A percentile compares a stretch with the other conserved stretches of the same genome.
phyloP scores from a whole-genome alignment of 371 early-diverging fungal genomes.

The Circinella minor region DNA sequence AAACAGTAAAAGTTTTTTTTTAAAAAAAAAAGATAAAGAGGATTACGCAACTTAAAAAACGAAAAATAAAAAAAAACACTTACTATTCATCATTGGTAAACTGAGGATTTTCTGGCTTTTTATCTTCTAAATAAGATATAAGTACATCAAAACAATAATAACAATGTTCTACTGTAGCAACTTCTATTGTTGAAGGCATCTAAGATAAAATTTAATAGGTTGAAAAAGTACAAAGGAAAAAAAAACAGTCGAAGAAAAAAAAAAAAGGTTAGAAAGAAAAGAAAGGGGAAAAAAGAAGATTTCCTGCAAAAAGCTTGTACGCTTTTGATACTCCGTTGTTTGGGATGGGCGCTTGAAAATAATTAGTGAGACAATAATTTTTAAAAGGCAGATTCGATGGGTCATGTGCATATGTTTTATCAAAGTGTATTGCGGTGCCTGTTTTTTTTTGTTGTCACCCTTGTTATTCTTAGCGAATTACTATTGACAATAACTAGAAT shows the following conservation, averaged over 20 bases:
- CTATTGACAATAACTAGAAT: too few species aligned
- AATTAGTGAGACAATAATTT: too few species aligned
- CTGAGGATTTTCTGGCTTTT: constrained; percentile 34
- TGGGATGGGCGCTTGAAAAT: too few species aligned
- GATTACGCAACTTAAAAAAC: not conserved
- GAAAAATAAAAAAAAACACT: constrained; percentile 8
- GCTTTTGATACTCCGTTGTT: too few species aligned
- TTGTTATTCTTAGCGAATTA: too few species aligned
- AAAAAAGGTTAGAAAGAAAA: not conserved
- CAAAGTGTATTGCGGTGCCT: too few species aligned
- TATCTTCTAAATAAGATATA: constrained; percentile 52
- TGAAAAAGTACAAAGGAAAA: constrained; percentile 13
- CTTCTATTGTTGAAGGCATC: constrained; percentile 13
- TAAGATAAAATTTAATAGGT: constrained; percentile 13
- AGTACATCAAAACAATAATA: constrained; percentile 79
- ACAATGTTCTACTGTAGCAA: constrained; percentile 66
- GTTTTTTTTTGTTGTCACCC: too few species aligned
- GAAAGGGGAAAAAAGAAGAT: too few species aligned
- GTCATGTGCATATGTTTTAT: too few species aligned
- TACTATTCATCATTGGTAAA: constrained; percentile 63
- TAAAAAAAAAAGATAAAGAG: not conserved
- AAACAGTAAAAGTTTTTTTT: not conserved
- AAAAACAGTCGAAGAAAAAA: not conserved
- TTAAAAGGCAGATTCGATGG: too few species aligned
- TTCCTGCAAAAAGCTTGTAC: too few species aligned